phyloP scores from a whole-genome alignment of 768 basidiomycete genomes.

The Termitomyces titanicus region DNA sequence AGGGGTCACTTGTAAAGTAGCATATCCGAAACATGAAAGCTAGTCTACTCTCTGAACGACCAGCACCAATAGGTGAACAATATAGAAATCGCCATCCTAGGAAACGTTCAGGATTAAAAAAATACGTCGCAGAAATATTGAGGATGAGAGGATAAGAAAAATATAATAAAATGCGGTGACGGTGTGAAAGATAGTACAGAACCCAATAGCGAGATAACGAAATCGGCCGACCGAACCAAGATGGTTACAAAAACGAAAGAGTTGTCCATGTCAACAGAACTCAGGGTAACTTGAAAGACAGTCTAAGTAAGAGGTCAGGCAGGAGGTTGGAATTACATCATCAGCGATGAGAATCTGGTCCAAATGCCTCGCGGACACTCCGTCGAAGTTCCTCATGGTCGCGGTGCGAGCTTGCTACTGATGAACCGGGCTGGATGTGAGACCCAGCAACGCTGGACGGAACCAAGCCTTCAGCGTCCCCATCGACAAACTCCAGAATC shows the following conservation, averaged over 20 bases:
- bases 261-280: slow-evolving; percentile 11
- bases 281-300: not conserved
- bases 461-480: slow-evolving; percentile 56
- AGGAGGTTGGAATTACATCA: not conserved
- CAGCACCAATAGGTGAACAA: slow-evolving; percentile 9
- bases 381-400: slow-evolving; percentile 80
- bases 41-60: slow-evolving; percentile 7
- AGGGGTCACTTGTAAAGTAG: slow-evolving; percentile 2
- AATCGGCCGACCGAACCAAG: slow-evolving; percentile 1
- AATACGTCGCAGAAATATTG: slow-evolving; percentile 1
- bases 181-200: slow-evolving; percentile 14
- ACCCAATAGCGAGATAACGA: slow-evolving; percentile 13
- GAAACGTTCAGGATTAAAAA: slow-evolving; percentile 8
- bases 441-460: slow-evolving; percentile 62
- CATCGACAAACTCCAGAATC: slow-evolving; percentile 85
- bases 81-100: slow-evolving; percentile 6
- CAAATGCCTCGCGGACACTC: slow-evolving; percentile 81
- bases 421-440: slow-evolving; percentile 68
- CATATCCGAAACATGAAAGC: slow-evolving; percentile 4
- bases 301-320: not conserved
- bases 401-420: slow-evolving; percentile 56
- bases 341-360: slow-evolving; percentile 58
- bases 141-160: slow-evolving; percentile 11
- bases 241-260: slow-evolving; percentile 3
- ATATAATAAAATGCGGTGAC: slow-evolving; percentile 4